phyloP scores from a whole-genome alignment of 2,329 filamentous ascomycete genomes.

The Alternaria gaisen region DNA sequence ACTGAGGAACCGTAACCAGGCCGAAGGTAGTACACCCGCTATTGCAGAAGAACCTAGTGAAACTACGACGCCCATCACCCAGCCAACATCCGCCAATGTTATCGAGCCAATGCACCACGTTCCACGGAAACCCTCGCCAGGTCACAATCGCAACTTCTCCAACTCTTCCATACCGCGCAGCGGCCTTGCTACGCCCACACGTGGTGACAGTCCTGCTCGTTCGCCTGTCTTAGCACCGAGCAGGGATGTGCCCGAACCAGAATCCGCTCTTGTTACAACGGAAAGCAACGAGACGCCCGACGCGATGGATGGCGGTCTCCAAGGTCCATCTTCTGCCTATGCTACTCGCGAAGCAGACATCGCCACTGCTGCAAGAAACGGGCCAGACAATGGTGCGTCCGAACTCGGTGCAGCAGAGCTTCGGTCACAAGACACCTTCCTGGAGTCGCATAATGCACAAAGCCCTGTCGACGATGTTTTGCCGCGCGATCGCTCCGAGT shows the following conservation, averaged over 20 bases:
- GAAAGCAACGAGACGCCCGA: constrained; percentile 47
- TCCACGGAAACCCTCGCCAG: constrained; percentile 48
- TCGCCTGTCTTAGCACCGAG: constrained; percentile 62
- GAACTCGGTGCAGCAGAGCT: constrained; percentile 42
- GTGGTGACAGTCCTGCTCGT: constrained; percentile 68
- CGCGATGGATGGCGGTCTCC: constrained; percentile 36
- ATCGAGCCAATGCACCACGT: constrained; percentile 40
- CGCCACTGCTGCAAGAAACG: constrained; percentile 39
- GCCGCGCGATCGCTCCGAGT: constrained; percentile 51
- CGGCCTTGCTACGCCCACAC: constrained; percentile 66
- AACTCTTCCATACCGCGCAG: constrained; percentile 55
- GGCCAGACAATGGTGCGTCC: constrained; percentile 28
- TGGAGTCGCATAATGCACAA: constrained; percentile 45
- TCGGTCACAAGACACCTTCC: constrained; percentile 47
- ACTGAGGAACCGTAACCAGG: constrained; percentile 50
- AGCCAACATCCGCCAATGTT: constrained; percentile 43
- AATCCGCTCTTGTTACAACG: constrained; percentile 58
- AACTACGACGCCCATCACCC: constrained; percentile 47
- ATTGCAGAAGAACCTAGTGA: constrained; percentile 64
- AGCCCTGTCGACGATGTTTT: constrained; percentile 41
- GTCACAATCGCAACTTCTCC: constrained; percentile 53
- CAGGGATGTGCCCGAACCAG: constrained; percentile 55
- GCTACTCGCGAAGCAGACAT: constrained; percentile 50
- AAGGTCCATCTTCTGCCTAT: constrained; percentile 37
- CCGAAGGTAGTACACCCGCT: constrained; percentile 58